phyloP scores from a whole-genome alignment of 2,329 filamentous ascomycete genomes.

The Colletotrichum camelliae region DNA sequence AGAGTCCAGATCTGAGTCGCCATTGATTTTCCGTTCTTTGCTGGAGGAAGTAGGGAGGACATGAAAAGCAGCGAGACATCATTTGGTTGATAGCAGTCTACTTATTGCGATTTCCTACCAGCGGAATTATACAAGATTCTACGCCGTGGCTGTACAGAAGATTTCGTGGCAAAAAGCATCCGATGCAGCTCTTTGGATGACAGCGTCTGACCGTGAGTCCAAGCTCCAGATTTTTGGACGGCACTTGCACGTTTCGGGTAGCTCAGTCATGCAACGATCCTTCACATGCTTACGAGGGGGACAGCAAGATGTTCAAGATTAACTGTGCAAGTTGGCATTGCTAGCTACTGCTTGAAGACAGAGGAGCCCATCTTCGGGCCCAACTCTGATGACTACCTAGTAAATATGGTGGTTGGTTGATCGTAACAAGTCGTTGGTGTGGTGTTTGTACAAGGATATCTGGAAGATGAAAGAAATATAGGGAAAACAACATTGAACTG shows the following conservation, averaged over 20 bases:
- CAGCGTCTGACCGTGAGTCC: background rate
- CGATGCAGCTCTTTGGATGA: background rate
- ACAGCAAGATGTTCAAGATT: background rate
- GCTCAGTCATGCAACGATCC: background rate
- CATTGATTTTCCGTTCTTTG: background rate
- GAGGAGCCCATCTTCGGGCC: background rate
- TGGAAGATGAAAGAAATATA: background rate
- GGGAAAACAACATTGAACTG: background rate
- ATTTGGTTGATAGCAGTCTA: background rate
- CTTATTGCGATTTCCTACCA: background rate
- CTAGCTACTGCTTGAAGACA: background rate
- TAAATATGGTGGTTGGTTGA: background rate
- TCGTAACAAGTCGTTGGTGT: conserved; percentile 7
- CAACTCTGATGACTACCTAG: background rate
- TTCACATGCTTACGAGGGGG: background rate
- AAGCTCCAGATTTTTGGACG: background rate
- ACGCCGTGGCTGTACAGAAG: background rate
- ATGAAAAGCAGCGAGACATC: conserved; percentile 1
- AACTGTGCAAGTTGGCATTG: conserved; percentile 6
- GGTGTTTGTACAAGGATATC: conserved; percentile 13
- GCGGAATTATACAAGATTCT: background rate
- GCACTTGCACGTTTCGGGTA: background rate
- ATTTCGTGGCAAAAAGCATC: background rate
- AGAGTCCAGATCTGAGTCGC: background rate
- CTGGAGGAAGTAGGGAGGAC: background rate